Evolutionary conservation across 2,329 filamentous ascomycete species (phyloP).

Genomic region (Colletotrichum sp.): DNA sequence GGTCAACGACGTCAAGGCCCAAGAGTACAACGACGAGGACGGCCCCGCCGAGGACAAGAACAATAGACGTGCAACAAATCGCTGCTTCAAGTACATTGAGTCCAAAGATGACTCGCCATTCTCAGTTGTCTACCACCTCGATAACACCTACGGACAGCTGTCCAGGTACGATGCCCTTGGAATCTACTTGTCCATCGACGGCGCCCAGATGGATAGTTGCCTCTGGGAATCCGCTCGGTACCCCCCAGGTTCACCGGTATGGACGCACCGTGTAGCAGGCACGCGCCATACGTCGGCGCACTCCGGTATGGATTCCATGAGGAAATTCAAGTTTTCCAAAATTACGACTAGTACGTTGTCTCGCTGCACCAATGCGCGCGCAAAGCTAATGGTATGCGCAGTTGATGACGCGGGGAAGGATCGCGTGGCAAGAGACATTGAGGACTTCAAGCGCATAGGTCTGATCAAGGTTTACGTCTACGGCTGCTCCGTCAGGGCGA

Average conservation of each 20-base stretch:
- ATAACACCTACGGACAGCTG: conserved; percentile 12
- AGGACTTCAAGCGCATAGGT: conserved; percentile 21
- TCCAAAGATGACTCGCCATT: conserved; percentile 24
- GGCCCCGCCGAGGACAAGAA: neutral
- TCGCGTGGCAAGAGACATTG: conserved; percentile 1
- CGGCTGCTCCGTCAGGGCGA: neutral
- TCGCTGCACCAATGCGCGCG: neutral
- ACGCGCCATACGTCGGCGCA: neutral
- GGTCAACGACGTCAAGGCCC: conserved; percentile 21
- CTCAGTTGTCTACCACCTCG: conserved; percentile 15
- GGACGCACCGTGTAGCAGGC: neutral
- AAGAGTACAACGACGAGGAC: conserved; percentile 25
- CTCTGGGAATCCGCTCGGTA: neutral
- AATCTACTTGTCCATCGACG: conserved; percentile 23
- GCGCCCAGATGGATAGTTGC: conserved; percentile 2
- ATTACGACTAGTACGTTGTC: conserved; percentile 20
- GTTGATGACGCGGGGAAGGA: conserved; percentile 13
- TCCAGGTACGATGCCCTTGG: conserved; percentile 13
- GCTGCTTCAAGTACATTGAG: conserved; percentile 23
- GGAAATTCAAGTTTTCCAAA: conserved; percentile 24
- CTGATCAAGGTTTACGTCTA: conserved; percentile 24
- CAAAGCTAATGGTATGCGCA: neutral
- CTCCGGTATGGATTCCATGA: neutral
- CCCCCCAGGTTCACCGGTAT: neutral
- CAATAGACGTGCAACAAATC: neutral